phyloP scores from a whole-genome alignment of 192 early-diverging fungal species.

The Podila verticillata region DNA sequence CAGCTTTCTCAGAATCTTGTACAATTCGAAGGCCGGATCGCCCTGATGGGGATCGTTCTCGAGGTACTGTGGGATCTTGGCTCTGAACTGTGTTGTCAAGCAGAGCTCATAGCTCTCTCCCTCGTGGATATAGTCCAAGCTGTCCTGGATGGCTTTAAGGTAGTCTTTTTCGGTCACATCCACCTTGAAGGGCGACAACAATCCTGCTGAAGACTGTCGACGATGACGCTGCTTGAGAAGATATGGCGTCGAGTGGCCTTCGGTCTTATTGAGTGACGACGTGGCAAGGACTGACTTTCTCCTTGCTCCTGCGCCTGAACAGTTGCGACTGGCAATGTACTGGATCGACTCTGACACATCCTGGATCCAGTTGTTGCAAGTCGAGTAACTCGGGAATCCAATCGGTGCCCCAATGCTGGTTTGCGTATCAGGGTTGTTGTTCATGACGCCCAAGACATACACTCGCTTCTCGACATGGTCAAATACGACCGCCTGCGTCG shows the following conservation, averaged over 20 bases:
- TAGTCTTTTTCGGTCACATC: slow-evolving; percentile 61
- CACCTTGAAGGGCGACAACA: slow-evolving; percentile 42
- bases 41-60: neutral
- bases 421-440: slow-evolving; percentile 5
- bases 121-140: slow-evolving; percentile 69
- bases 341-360: slow-evolving; percentile 20
- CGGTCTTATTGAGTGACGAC: neutral
- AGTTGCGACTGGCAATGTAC: slow-evolving; percentile 10
- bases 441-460: slow-evolving; percentile 52
- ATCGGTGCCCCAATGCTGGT: slow-evolving; percentile 13
- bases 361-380: slow-evolving; percentile 49
- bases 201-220: slow-evolving; percentile 22
- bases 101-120: slow-evolving; percentile 98
- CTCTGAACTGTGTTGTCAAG: slow-evolving; percentile 85
- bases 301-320: neutral
- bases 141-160: slow-evolving; percentile 63
- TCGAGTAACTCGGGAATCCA: slow-evolving; percentile 5
- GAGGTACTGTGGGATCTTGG: slow-evolving; percentile 33
- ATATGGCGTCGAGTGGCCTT: slow-evolving; percentile 31
- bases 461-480: slow-evolving; percentile 65
- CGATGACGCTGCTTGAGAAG: slow-evolving; percentile 23
- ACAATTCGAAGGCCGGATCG: slow-evolving; percentile 60
- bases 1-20: slow-evolving; percentile 68
- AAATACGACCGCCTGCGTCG: slow-evolving; percentile 78
- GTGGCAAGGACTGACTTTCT: slow-evolving; percentile 6